Evolutionary conservation across 805 yeast genomes (phyloP).

Genomic region (Geotrichum ghanense): DNA sequence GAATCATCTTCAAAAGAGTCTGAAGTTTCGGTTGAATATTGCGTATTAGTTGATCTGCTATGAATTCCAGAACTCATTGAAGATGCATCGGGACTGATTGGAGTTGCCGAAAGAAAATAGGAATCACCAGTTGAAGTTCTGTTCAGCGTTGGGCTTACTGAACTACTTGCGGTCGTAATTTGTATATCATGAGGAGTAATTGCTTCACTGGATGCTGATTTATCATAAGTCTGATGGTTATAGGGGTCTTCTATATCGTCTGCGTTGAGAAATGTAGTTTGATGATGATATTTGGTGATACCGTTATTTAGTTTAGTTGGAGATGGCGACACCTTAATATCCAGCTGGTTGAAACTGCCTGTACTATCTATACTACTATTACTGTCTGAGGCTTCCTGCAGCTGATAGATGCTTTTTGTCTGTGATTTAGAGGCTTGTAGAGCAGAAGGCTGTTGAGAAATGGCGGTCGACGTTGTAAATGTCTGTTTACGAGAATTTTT

Average conservation of each 20-base stretch:
- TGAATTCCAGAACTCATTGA: neutral
- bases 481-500: too few relatives aligned
- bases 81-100: neutral
- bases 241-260: neutral
- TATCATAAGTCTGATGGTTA: neutral
- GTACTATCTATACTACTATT: neutral
- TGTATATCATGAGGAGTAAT: neutral
- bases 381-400: too few relatives aligned
- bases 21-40: neutral
- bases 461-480: too few relatives aligned
- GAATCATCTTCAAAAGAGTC: neutral
- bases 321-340: neutral
- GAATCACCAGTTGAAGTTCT: neutral
- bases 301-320: too few relatives aligned
- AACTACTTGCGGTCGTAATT: neutral
- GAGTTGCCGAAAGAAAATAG: neutral
- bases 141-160: neutral
- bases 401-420: too few relatives aligned
- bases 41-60: conserved; percentile 1
- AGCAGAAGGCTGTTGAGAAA: too few relatives aligned
- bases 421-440: too few relatives aligned
- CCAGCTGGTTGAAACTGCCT: neutral
- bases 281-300: neutral
- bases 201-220: neutral
- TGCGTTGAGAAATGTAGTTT: neutral